Evolutionary conservation across 1,284 basidiomycete species (phyloP), one percentile per base, ranked within the genome.

Genomic region (Rhizoctonia solani): DNA sequence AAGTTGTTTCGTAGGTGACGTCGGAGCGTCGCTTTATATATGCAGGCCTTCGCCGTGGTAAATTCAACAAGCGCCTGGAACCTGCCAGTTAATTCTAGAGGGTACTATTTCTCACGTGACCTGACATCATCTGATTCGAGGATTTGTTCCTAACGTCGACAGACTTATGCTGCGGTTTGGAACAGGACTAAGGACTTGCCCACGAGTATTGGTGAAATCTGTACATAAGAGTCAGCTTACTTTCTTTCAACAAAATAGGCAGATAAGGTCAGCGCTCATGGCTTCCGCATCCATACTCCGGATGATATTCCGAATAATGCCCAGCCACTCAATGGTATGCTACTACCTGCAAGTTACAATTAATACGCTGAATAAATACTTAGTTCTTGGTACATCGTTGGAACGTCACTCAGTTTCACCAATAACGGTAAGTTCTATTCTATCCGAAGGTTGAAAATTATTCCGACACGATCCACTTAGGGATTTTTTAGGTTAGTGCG

Each of bases 1-100:
- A 41, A 21, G 30, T 41, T 25, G 42, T 4, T 23, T 37, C 25
- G 34, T 37, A 39, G 32, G 30, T 53, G 61, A 54, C 50, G 61
- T 30, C 44, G 27, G 21, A 39, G 29, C 44, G n/a, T n/a, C 37
- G 61, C n/a, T 23, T 65, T 65, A 65, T n/a, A 65, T n/a, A 65
- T 65, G 50, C 61, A 19, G 14, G 61, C 37, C 42, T 49, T 42
- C 5, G 52, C 32, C 47, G 58, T 65, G 61, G 49, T 54, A 65
- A 53, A 53, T 46, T 54, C 61, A 30, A 14, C 34, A 42, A 30
- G 23, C 37, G 61, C 50, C 49, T 21, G 41, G 61, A 53, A 53
- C 32, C 32, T 37, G 23, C 50, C 13, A 53, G 50, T 14, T 4
- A 50, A 6, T 50, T 50, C 47, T 53, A 34, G 50, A 13, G 8